Conservation (phyloP, 805 yeast species). For the Candida hungchunana region DNA sequence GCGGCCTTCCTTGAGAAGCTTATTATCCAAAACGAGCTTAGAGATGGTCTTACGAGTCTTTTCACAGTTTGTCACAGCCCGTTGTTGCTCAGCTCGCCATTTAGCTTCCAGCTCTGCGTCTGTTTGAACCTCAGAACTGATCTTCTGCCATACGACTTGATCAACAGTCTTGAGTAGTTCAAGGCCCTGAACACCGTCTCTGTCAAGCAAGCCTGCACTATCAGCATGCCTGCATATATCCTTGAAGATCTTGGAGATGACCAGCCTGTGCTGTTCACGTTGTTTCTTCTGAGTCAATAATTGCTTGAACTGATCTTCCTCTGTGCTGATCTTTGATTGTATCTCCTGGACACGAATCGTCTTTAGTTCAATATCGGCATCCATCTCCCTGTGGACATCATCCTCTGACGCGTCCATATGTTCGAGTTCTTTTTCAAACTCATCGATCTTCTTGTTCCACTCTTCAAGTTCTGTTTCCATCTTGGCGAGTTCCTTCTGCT, state of each 20-base stretch:
- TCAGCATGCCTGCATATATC: constrained; percentile 18
- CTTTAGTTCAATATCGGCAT: constrained; percentile 16
- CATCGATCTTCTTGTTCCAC: constrained; percentile 31
- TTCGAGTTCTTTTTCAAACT: constrained; percentile 18
- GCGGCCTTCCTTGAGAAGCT: constrained; percentile 11
- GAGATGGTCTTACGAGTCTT: constrained; percentile 23
- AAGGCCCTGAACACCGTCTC: constrained; percentile 21
- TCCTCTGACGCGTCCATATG: constrained; percentile 18
- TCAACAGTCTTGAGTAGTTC: constrained; percentile 19
- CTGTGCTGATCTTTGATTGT: constrained; percentile 8
- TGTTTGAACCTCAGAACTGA: constrained; percentile 27
- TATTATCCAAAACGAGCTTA: constrained; percentile 13
- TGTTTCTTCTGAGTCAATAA: constrained; percentile 18
- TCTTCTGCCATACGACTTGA: constrained; percentile 7
- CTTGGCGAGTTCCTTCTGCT: constrained; percentile 29
- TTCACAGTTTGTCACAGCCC: constrained; percentile 30
- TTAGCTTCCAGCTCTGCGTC: constrained; percentile 35
- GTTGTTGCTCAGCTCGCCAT: constrained; percentile 37
- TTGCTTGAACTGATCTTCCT: constrained; percentile 21
- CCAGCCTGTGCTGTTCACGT: constrained; percentile 16
- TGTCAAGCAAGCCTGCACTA: constrained; percentile 20
- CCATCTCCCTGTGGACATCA: constrained; percentile 16
- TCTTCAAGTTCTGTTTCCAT: constrained; percentile 31
- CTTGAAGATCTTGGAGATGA: constrained; percentile 15
- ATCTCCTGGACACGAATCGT: constrained; percentile 6